These are phyloP conservation scores for Tagetes patula DNA, from an alignment of 129 eudicot species.

Conservation along the genomic window DNA sequence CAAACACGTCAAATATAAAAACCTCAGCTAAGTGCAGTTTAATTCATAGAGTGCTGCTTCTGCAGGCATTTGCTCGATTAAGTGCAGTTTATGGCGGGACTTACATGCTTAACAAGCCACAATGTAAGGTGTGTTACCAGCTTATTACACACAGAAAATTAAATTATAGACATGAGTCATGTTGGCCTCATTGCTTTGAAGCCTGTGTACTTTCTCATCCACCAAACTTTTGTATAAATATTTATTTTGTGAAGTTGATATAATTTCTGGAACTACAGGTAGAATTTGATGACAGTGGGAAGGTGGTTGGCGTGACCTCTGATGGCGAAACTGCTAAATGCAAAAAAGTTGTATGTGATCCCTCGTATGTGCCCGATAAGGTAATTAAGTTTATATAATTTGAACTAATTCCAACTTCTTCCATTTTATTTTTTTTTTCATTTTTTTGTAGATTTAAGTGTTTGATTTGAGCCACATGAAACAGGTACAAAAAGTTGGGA, in stretches of 20 bases:
- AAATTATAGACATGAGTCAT: not conserved
- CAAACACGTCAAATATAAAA: not conserved
- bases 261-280: slow-evolving; percentile 44
- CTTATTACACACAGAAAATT: not conserved
- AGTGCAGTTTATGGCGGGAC: slow-evolving; percentile 99
- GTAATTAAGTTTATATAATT: slow-evolving; percentile 28
- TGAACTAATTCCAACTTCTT: slow-evolving; percentile 1
- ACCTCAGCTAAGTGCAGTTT: not conserved
- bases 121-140: slow-evolving; percentile 61
- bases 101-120: slow-evolving; percentile 94
- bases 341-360: slow-evolving; percentile 98
- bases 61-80: slow-evolving; percentile 92
- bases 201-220: slow-evolving; percentile 4
- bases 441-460: not conserved
- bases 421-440: not conserved
- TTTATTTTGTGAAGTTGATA: not conserved
- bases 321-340: slow-evolving; percentile 98
- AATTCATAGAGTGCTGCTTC: slow-evolving; percentile 1
- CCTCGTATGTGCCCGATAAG: slow-evolving; percentile 82
- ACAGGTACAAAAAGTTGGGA: slow-evolving; percentile 83
- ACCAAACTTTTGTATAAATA: not conserved
- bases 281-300: slow-evolving; percentile 73
- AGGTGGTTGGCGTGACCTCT: slow-evolving; percentile 79
- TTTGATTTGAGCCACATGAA: slow-evolving; percentile 6
- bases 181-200: slow-evolving; percentile 8